Base-by-base conservation (phyloP, 176 grass and related monocot genomes). In the Neostapfia colusana region DNA sequence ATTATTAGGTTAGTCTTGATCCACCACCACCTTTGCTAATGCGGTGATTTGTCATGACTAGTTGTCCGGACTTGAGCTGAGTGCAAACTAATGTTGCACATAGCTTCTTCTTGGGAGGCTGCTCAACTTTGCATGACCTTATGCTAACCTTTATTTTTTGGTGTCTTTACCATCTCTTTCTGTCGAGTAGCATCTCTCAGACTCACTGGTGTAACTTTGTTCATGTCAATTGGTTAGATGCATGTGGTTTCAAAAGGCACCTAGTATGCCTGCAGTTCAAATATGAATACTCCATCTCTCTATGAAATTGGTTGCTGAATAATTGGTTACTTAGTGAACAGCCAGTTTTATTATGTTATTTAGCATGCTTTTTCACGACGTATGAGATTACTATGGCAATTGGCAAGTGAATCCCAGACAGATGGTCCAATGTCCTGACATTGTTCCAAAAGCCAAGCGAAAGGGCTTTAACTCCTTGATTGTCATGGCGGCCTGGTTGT, bases 1-100 rank as follows among this genome's bases (percentile, higher is more conserved):
- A 83, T 53, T 93, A 77, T 67, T 97, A 82, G 90, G 88, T 97
- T 79, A 71, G 88, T 80, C 55, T 56, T 72, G 6, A 64, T 73
- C 37, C 43, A 74, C 46, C 58, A 69, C 37, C 43, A 74, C 46
- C 58, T 69, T 75, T 28, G 4, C 13, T 48, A 18, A 58, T 17
- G 11, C 64, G 36, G 6, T 75, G 11, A 2, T 12, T 50, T 51
- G 7, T 73, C 8, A 2, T 13, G 49, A 27, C 57, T 46, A 25
- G 8, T 43, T 63, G 45, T 23, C 21, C 6, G 48, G 18, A 56
- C 20, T 39, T 45, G 64, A 46, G 13, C 24, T 3, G 42, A 64
- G 26, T 16, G 11, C 43, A 48, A 15, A 21, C 7, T 56, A 56
- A 10, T 56, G 53, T 10, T 56, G 20, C 8, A 10, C 53, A 56